These are phyloP conservation scores for Leccinum uliginosum DNA, from an alignment of 768 basidiomycete genomes.

Conservation along the genomic window DNA sequence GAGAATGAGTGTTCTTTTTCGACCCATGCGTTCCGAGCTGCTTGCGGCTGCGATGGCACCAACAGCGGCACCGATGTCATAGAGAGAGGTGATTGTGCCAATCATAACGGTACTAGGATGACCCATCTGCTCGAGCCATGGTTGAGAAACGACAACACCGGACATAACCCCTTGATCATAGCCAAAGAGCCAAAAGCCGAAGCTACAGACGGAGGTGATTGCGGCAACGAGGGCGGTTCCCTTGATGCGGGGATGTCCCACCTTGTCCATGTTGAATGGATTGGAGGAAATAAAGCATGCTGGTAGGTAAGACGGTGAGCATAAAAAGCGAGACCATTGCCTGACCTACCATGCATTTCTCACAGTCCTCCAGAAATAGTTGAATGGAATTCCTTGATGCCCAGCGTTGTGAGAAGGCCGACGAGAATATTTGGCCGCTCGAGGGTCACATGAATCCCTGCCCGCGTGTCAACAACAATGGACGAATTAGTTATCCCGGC, in stretches of 20 bases:
- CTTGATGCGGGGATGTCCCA: conserved; percentile 9
- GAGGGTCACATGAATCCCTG: conserved; percentile 4
- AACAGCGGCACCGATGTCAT: conserved; percentile 13
- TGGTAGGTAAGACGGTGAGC: not conserved
- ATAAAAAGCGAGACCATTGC: not conserved
- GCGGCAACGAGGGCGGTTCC: conserved; percentile 9
- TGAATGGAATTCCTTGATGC: not conserved
- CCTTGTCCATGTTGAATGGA: conserved; percentile 5
- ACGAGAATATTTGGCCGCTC: not conserved
- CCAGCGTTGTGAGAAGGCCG: not conserved
- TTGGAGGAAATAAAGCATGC: not conserved
- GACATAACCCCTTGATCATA: conserved; percentile 19
- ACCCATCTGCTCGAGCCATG: conserved; percentile 13
- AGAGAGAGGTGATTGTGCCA: conserved; percentile 15
- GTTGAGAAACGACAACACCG: conserved; percentile 9
- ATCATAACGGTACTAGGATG: conserved; percentile 14
- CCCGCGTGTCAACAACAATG: not conserved
- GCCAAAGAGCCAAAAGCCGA: conserved; percentile 15
- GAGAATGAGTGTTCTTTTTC: conserved; percentile 10
- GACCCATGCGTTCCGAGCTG: conserved; percentile 11
- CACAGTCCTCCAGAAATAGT: not conserved
- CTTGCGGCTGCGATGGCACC: conserved; percentile 12
- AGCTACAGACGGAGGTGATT: conserved; percentile 15
- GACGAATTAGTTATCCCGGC: not conserved
- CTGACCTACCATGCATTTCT: not conserved